These are phyloP conservation scores for Stenocarpella maydis DNA, from an alignment of 2,329 filamentous ascomycete genomes.

Conservation along the genomic window DNA sequence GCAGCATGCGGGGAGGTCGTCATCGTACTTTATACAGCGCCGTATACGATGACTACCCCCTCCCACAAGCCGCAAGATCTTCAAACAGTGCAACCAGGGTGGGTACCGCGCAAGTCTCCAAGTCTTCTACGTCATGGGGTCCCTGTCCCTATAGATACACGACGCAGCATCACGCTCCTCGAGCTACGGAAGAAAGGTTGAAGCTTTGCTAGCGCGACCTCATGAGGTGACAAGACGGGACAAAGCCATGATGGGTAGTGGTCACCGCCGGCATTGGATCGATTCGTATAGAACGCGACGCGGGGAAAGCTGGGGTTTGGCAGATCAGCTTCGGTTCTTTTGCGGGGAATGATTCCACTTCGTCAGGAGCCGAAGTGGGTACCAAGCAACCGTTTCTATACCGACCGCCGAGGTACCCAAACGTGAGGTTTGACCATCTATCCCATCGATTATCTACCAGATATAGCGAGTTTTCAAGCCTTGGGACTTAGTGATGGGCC, in stretches of 20 bases:
- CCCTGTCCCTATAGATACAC: not conserved
- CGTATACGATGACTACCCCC: not conserved
- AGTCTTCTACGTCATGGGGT: slow-evolving; percentile 2
- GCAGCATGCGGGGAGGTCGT: not conserved
- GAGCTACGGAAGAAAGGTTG: slow-evolving; percentile 5
- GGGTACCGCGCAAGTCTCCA: slow-evolving; percentile 1
- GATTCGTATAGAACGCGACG: slow-evolving; percentile 22
- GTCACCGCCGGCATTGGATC: slow-evolving; percentile 19
- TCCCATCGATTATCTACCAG: slow-evolving; percentile 6
- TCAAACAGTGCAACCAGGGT: slow-evolving; percentile 7
- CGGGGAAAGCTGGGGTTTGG: slow-evolving; percentile 10
- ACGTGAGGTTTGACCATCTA: not conserved
- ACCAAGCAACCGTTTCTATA: not conserved
- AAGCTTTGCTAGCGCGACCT: not conserved
- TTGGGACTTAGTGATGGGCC: not conserved
- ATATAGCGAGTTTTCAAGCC: not conserved
- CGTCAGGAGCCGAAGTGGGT: not conserved
- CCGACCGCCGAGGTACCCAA: not conserved
- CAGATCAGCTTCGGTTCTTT: not conserved
- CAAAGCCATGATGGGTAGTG: too few species aligned
- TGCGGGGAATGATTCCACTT: slow-evolving; percentile 1
- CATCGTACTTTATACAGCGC: slow-evolving; percentile 11
- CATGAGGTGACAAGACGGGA: not conserved
- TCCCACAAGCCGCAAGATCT: slow-evolving; percentile 11
- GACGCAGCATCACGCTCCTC: not conserved